These are phyloP conservation scores for Avicennia marina DNA, from an alignment of 257 asterid species.

Conservation along the genomic window DNA sequence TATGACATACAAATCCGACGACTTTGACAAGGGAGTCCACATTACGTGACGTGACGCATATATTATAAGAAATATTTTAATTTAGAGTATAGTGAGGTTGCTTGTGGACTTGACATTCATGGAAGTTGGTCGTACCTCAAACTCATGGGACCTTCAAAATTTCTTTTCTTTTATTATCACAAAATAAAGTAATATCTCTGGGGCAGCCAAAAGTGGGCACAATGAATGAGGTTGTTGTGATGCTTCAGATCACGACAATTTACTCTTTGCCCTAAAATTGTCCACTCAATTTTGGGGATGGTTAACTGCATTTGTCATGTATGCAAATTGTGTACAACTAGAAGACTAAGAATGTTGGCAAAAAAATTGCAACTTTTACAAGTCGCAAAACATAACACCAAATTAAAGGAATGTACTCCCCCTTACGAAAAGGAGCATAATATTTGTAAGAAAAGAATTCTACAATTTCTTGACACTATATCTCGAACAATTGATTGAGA, in stretches of 20 bases:
- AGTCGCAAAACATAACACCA: neutral
- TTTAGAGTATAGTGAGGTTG: neutral
- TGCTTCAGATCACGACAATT: conserved; percentile 12
- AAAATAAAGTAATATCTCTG: conserved; percentile 5
- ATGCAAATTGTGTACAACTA: neutral
- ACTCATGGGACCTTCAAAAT: conserved; percentile 42
- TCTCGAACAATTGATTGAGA: too few species aligned
- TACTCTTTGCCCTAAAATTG: conserved; percentile 13
- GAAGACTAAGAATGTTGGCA: neutral
- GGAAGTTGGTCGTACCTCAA: conserved; percentile 16
- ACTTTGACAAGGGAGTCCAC: neutral
- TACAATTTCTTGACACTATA: too few species aligned
- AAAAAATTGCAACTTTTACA: neutral
- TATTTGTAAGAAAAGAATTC: neutral
- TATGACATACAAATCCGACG: neutral
- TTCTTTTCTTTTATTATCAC: neutral
- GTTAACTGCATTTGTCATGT: neutral
- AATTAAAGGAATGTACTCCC: neutral
- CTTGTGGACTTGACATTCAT: conserved; percentile 10
- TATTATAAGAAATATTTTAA: conserved; percentile 7
- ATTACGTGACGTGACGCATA: conserved; percentile 1
- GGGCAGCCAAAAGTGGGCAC: conserved; percentile 15
- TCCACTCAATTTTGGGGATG: conserved; percentile 11
- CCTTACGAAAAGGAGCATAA: neutral
- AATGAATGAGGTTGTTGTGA: conserved; percentile 10